Base-by-base conservation (phyloP, 306 rosid species). In the Cotoneaster glaucophyllus region DNA sequence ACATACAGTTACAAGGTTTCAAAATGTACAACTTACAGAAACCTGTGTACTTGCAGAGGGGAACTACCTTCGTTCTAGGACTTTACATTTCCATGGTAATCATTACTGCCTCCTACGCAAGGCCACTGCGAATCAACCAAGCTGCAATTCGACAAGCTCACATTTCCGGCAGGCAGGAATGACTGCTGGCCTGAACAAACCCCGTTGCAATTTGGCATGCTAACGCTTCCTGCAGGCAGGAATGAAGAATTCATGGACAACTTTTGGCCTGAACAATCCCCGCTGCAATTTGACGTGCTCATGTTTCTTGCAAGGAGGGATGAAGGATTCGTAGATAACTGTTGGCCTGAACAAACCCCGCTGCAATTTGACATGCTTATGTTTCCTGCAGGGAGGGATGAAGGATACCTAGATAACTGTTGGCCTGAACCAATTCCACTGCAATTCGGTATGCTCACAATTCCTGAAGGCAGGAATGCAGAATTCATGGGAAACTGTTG, bases 61-160 rank as follows among this genome's bases (percentile, higher is more conserved):
- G 69, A 61, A 48, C 9, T 14, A 53, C 70, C 78, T 80, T 50
- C 6, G 32, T 41, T 73, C 73, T 77, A 81, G 28, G 65, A 91
- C 75, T 77, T 88, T 73, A 91, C 87, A 88, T 81, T 73, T 78
- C 83, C 82, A 67, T 74, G 84, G 79, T 84, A 79, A 67, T 84
- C 86, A 79, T 84, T 88, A 34, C 74, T 82, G 76, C 77, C 71
- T 79, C 88, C 87, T 66, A 87, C 69, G 72, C 86, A 76, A 29
- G 77, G 77, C 28, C 45, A 41, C 77, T 61, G 77, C 25, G 93
- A 80, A 85, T 80, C 87, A 72, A 84, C 75, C n/a, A 26, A 56
- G 28, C 48, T 11, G 57, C 79, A 87, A 31, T 63, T 63, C 28
- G 84, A 88, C 58, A 79, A 52, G 69, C 62, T 79, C 68, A 68